Conservation (phyloP, 176 grass and related monocot species). For the Lolium rigidum region DNA sequence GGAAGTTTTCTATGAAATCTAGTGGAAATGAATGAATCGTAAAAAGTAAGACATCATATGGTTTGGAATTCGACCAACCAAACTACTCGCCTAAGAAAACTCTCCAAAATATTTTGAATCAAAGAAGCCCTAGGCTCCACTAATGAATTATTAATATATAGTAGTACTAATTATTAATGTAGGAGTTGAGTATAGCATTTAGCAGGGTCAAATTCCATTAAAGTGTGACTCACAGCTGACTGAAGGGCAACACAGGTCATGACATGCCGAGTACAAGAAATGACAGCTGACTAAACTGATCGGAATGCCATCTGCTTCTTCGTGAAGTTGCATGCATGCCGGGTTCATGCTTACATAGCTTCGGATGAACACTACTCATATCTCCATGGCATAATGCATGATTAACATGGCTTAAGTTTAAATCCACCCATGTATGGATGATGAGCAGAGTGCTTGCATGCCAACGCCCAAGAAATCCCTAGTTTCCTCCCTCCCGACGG, state of each 20-base stretch:
- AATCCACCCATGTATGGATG: slow-evolving; percentile 79
- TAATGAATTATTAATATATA: background rate
- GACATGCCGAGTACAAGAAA: slow-evolving; percentile 23
- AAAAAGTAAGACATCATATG: background rate
- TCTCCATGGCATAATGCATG: slow-evolving; percentile 6
- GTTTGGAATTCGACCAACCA: background rate
- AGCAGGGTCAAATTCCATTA: background rate
- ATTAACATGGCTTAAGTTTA: slow-evolving; percentile 37
- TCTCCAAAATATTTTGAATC: background rate
- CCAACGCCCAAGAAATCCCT: slow-evolving; percentile 95
- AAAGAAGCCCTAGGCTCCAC: background rate
- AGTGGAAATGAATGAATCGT: background rate
- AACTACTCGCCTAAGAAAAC: background rate
- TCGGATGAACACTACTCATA: slow-evolving; percentile 33
- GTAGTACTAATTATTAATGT: background rate
- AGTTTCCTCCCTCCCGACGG: slow-evolving; percentile 63
- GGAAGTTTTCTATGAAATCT: background rate
- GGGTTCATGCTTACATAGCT: slow-evolving; percentile 27
- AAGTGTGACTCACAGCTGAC: background rate
- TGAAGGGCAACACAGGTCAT: background rate
- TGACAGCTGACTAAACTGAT: slow-evolving; percentile 11
- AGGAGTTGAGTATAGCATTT: background rate
- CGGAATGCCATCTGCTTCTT: slow-evolving; percentile 1
- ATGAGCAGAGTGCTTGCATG: slow-evolving; percentile 71
- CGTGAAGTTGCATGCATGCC: slow-evolving; percentile 8